Conservation (phyloP, 1,139 yeast species). For the Martiniozyma asiatica region DNA sequence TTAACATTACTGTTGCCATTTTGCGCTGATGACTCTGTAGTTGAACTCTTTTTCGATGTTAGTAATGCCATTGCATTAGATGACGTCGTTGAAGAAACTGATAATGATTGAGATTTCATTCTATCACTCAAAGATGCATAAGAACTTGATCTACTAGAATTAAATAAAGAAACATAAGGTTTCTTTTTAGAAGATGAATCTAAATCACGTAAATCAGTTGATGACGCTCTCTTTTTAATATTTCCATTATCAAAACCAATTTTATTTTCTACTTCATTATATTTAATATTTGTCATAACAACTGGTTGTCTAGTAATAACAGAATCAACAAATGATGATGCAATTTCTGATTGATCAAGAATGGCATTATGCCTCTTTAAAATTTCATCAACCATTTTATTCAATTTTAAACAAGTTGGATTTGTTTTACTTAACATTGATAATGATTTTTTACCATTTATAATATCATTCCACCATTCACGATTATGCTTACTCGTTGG, state of each 20-base stretch:
- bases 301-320: too few relatives aligned
- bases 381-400: constrained; percentile 35
- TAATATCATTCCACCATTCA: constrained; percentile 37
- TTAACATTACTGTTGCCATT: too few relatives aligned
- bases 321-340: too few relatives aligned
- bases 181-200: constrained; percentile 1
- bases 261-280: too few relatives aligned
- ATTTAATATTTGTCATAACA: too few relatives aligned
- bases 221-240: constrained; percentile 3
- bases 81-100: too few relatives aligned
- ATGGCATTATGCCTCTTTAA: constrained; percentile 13
- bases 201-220: constrained; percentile 1
- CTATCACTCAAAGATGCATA: too few relatives aligned
- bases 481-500: constrained; percentile 30
- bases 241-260: too few relatives aligned
- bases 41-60: too few relatives aligned
- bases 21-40: too few relatives aligned
- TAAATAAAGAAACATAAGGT: constrained; percentile 4
- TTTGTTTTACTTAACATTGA: constrained; percentile 30
- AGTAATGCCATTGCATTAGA: too few relatives aligned
- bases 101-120: too few relatives aligned
- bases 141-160: constrained; percentile 2
- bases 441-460: constrained; percentile 32
- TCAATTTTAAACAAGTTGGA: constrained; percentile 37
- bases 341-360: constrained; percentile 5